These are phyloP conservation scores for Penicillium canescens DNA, from an alignment of 495 filamentous ascomycete genomes.

Conservation along the genomic window DNA sequence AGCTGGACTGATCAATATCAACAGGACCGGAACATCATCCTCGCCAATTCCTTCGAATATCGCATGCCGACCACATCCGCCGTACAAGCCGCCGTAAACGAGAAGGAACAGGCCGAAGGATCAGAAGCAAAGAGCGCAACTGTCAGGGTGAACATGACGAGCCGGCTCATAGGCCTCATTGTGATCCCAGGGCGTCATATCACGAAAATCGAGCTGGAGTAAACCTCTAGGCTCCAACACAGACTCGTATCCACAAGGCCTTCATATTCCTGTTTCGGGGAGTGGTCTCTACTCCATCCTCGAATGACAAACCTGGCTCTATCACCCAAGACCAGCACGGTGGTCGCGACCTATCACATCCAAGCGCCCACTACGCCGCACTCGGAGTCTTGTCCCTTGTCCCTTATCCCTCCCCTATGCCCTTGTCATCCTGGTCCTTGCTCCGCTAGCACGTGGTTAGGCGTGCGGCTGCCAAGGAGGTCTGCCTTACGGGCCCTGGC, in stretches of 20 bases:
- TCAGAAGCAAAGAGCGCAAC: conserved; percentile 23
- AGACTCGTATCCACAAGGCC: conserved; percentile 25
- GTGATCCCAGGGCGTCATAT: conserved; percentile 88
- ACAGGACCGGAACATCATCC: conserved; percentile 82
- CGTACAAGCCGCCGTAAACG: conserved; percentile 40
- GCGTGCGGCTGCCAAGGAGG: conserved; percentile 19
- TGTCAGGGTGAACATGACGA: conserved; percentile 71
- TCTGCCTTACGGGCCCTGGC: conserved; percentile 5
- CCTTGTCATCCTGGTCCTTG: conserved; percentile 6
- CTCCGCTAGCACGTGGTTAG: conserved; percentile 9
- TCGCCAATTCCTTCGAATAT: conserved; percentile 84
- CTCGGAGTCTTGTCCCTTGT: conserved; percentile 2
- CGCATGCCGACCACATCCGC: conserved; percentile 62
- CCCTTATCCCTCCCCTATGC: conserved; percentile 8
- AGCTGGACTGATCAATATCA: conserved; percentile 4
- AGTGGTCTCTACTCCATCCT: neutral
- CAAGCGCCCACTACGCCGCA: conserved; percentile 4
- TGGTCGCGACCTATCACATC: neutral
- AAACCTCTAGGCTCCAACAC: conserved; percentile 33
- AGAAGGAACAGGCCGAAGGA: conserved; percentile 23
- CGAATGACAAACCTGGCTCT: conserved; percentile 11
- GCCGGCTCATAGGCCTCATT: conserved; percentile 83
- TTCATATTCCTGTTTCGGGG: conserved; percentile 16
- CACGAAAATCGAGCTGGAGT: conserved; percentile 84
- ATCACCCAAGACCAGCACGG: conserved; percentile 1